Base-by-base conservation (phyloP, 2,329 filamentous ascomycete species). In the Venturia aucupariae region DNA sequence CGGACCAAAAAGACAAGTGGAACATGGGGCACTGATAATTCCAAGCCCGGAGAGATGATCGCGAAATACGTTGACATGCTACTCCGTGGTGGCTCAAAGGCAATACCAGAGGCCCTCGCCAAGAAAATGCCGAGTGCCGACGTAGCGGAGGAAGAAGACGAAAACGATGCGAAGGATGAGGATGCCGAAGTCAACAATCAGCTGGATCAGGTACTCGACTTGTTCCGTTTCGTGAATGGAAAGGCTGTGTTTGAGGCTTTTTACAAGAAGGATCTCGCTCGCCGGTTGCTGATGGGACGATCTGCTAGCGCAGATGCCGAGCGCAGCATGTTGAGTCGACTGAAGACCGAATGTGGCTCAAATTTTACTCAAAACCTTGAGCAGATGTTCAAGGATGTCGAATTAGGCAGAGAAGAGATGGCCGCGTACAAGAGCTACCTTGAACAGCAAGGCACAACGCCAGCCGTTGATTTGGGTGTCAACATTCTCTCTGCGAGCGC, bases 311-410 rank as follows among this genome's bases (percentile, higher is more conserved):
- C 93, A 64, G 94, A 99, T 75, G 93, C 94, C 0, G 95, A 99
- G 77, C 86, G 92, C 67, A 96, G 89, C 76, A 99, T 99, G 94
- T 83, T 99, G 60, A 83, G 90, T 32, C 90, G 95, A 69, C 81
- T 99, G 35, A 93, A 94, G 77, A 89, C 87, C 69, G 94, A 99
- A 79, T 99, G 94, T 72, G 94, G 94, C 46, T 89, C 90, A 17
- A 90, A 86, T 69, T 97, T 99, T 74, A 99, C 94, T 0, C 92
- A 96, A 73, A 99, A 99, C 71, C 81, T 99, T 0, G 95, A 99
- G 76, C 90, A 93, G 67, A 99, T 99, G 94, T 99, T 99, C 80
- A 96, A 96, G 75, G 94, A 99, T 72, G 91, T 97, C 75, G 92
- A 97, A 72, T 82, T 97, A 24, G 90, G 90, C 15, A 89, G 89